These are phyloP conservation scores for Cymodocea nodosa DNA, from an alignment of 116 monocot genomes.

Conservation along the genomic window DNA sequence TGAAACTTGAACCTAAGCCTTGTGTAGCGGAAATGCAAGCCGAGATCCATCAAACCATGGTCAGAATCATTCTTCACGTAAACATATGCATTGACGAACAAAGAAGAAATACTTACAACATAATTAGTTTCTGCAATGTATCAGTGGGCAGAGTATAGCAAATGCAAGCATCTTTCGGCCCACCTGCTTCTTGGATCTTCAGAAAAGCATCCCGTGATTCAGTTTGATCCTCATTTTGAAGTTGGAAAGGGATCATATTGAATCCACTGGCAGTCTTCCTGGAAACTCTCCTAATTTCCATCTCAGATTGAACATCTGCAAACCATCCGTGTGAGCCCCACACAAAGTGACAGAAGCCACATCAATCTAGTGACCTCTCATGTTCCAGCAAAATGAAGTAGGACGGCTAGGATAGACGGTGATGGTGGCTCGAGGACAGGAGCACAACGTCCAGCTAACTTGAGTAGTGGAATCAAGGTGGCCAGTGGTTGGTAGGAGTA, in stretches of 20 bases:
- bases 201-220: constrained; percentile 3
- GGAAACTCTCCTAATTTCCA: constrained; percentile 24
- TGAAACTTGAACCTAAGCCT: too few species aligned
- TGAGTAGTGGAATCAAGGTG: too few species aligned
- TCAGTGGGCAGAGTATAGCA: constrained; percentile 33
- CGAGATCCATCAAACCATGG: too few species aligned
- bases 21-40: too few species aligned
- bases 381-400: too few species aligned
- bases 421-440: too few species aligned
- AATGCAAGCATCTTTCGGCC: constrained; percentile 21
- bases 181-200: constrained; percentile 2
- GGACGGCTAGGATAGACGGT: too few species aligned
- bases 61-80: too few species aligned
- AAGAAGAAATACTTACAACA: constrained; percentile 32
- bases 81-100: background rate
- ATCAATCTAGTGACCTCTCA: too few species aligned
- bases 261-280: constrained; percentile 46
- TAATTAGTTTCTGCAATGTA: constrained; percentile 17
- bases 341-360: background rate
- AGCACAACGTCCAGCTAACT: too few species aligned
- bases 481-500: too few species aligned
- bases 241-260: constrained; percentile 40
- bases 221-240: constrained; percentile 15
- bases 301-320: constrained; percentile 23
- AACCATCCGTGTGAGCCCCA: background rate